Base-by-base conservation (phyloP, 108 stramenopile genomes). In the Poteriospumella lacustris region DNA sequence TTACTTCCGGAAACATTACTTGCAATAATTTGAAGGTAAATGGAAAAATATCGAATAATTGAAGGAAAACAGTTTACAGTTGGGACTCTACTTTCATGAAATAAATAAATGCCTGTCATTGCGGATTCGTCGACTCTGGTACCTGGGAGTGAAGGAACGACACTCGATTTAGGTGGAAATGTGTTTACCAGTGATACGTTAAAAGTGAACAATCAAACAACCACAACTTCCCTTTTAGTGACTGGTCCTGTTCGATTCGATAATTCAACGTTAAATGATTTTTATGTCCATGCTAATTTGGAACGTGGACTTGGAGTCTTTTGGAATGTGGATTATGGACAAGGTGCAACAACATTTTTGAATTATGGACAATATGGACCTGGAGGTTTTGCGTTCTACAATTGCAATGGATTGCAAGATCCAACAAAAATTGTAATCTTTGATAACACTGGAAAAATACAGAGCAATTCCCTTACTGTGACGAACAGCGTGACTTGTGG, bases 11-110 rank as follows among this genome's bases (percentile, higher is more conserved):
- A 52, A 52, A 52, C 47, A 52, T 52, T 52, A 52, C 47, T 52
- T 52, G 47, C 47, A 52, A 52, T 52, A 52, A 52, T 52, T 52
- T 52, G 47, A 52, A 52, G 47, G 47, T 52, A 52, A 52, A 52
- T 52, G 47, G 47, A 52, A 52, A 52, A 52, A 52, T 52, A 52
- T 52, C 47, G 47, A 52, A 52, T 52, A 52, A 52, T 52, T 52
- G 47, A 52, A 52, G 47, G 47, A 52, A 52, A 52, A 52, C 47
- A 52, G 47, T 52, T 52, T 52, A 52, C 47, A 52, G 47, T 52
- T 52, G 47, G 47, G 47, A 52, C 47, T 52, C 47, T 52, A 52
- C 47, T 52, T 52, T 52, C 47, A 52, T 52, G 47, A 52, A 52
- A 52, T 52, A 52, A 52, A 52, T 52, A 52, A 52, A 52, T 52